Evolutionary conservation across 1,284 basidiomycete species (phyloP).

Genomic region (Ustilago nuda): DNA sequence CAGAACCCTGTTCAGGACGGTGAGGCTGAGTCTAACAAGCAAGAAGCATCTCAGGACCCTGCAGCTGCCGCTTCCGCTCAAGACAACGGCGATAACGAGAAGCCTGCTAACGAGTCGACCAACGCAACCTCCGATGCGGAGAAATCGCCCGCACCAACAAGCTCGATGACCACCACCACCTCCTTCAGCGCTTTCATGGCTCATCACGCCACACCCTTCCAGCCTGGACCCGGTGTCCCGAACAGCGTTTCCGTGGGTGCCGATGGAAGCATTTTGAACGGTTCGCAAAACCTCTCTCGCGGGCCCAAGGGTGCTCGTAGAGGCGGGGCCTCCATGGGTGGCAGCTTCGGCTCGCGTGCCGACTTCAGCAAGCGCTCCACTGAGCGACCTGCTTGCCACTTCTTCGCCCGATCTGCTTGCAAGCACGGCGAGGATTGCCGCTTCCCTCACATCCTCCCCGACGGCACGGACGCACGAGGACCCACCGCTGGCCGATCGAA

Average conservation of each 20-base stretch:
- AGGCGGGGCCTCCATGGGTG: conserved; percentile 39
- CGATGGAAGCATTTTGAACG: conserved; percentile 27
- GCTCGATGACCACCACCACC: conserved; percentile 36
- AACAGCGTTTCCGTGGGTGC: conserved; percentile 30
- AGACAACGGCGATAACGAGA: conserved; percentile 15
- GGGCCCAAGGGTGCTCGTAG: conserved; percentile 37
- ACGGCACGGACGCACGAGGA: conserved; percentile 65
- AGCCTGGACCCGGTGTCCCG: conserved; percentile 41
- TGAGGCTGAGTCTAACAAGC: conserved; percentile 12
- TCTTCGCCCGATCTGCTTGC: conserved; percentile 65
- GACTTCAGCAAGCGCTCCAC: conserved; percentile 50
- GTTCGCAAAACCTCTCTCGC: conserved; percentile 31
- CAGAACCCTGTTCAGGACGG: conserved; percentile 23
- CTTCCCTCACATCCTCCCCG: conserved; percentile 67
- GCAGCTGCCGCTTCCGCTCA: conserved; percentile 4
- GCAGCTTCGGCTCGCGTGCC: conserved; percentile 38
- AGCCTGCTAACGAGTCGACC: conserved; percentile 11
- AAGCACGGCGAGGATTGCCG: conserved; percentile 66
- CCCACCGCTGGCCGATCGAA: conserved; percentile 46
- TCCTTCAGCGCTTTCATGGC: conserved; percentile 65
- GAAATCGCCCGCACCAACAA: conserved; percentile 19
- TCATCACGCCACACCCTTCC: conserved; percentile 63
- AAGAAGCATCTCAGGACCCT: conserved; percentile 15
- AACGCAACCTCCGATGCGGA: conserved; percentile 13
- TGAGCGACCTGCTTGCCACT: conserved; percentile 65